A percentile compares a stretch with the other conserved stretches of the same genome.
These are phyloP conservation scores for Fusarium sarcochroum DNA, from an alignment of 2,329 filamentous ascomycete genomes.

Conservation along the genomic window DNA sequence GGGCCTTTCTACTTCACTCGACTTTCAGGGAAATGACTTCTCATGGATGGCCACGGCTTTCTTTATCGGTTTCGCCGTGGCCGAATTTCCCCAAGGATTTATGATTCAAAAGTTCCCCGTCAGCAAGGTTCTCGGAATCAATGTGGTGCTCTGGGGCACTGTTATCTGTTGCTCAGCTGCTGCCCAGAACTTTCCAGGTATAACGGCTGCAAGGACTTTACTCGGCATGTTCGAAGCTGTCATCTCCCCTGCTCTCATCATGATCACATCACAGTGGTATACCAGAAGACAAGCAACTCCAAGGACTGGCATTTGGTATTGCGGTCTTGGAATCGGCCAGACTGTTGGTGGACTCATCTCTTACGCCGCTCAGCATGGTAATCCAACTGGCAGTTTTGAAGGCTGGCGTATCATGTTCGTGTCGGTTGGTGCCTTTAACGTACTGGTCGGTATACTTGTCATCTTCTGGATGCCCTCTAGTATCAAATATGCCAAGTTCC, in stretches of 20 bases:
- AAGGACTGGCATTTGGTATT: constrained; percentile 23
- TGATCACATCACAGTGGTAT: constrained; percentile 23
- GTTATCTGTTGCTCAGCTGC: constrained; percentile 19
- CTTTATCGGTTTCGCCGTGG: constrained; percentile 12
- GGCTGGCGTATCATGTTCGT: constrained; percentile 20
- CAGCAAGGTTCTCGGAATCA: constrained; percentile 8
- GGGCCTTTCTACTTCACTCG: constrained; percentile 9
- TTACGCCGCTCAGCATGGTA: constrained; percentile 14
- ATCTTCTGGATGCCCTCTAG: constrained; percentile 18
- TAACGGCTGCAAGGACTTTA: constrained; percentile 16
- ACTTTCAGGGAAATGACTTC: constrained; percentile 16
- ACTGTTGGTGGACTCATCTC: constrained; percentile 17
- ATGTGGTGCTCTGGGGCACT: constrained; percentile 16
- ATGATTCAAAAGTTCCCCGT: constrained; percentile 12
- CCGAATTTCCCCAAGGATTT: constrained; percentile 14
- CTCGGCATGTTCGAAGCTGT: constrained; percentile 24
- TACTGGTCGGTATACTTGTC: constrained; percentile 1
- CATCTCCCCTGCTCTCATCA: constrained; percentile 1
- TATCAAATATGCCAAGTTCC: constrained; percentile 12
- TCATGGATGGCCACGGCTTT: constrained; percentile 24
- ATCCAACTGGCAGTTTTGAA: constrained; percentile 1
- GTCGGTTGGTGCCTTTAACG: constrained; percentile 4
- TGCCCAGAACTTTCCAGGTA: constrained; percentile 7
- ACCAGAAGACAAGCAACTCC: constrained; percentile 12
- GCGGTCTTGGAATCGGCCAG: constrained; percentile 12